Conservation (phyloP, 2,329 filamentous ascomycete species). For the Calonectria montana region DNA sequence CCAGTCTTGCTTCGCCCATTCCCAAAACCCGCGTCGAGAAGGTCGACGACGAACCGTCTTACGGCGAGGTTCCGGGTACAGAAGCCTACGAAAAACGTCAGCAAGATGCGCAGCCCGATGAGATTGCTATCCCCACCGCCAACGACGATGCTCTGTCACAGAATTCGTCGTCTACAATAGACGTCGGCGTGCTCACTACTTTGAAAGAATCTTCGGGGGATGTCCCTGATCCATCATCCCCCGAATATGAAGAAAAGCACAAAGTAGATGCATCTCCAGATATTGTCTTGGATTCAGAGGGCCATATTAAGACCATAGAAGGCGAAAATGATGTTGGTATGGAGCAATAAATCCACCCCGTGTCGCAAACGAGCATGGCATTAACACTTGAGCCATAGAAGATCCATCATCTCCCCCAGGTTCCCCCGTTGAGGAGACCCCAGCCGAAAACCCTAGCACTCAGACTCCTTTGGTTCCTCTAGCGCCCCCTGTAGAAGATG, state of each 20-base stretch:
- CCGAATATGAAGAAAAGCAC: conserved; percentile 58
- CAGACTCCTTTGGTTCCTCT: conserved; percentile 28
- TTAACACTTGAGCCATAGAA: conserved; percentile 44
- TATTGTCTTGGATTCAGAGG: conserved; percentile 59
- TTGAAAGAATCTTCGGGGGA: conserved; percentile 63
- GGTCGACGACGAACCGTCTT: conserved; percentile 62
- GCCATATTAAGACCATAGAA: conserved; percentile 48
- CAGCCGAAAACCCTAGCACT: conserved; percentile 45
- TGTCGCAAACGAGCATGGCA: conserved; percentile 27
- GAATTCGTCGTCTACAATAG: conserved; percentile 33
- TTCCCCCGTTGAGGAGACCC: conserved; percentile 42
- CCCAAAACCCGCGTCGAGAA: conserved; percentile 70
- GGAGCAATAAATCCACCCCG: conserved; percentile 38
- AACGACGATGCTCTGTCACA: conserved; percentile 40
- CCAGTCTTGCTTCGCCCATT: conserved; percentile 60
- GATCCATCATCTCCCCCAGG: conserved; percentile 40
- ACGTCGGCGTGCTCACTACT: conserved; percentile 58
- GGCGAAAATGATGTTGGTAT: conserved; percentile 44
- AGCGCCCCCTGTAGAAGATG: conserved; percentile 31
- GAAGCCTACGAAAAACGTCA: conserved; percentile 66
- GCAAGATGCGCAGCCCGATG: conserved; percentile 69
- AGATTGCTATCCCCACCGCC: conserved; percentile 61
- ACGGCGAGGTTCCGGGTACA: conserved; percentile 72
- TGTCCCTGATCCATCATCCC: conserved; percentile 55
- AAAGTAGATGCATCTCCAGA: conserved; percentile 66